Base-by-base conservation (phyloP, 2,329 filamentous ascomycete genomes). In the Penicillium occitanis region DNA sequence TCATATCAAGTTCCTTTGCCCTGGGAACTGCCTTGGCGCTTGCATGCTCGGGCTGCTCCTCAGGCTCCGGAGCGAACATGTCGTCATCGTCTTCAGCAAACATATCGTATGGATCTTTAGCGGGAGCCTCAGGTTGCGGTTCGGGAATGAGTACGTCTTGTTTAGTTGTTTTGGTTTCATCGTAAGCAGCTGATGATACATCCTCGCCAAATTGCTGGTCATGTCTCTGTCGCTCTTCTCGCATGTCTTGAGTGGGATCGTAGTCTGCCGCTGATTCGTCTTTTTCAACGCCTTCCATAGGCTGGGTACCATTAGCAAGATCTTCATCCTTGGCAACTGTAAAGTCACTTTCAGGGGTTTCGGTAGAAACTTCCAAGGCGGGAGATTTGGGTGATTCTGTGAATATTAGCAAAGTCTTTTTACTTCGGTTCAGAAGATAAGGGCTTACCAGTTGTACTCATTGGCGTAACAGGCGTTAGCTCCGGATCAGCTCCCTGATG, bases 181-280 rank as follows among this genome's bases (percentile, higher is more conserved):
- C 84, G 70, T 89, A 88, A 30, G 83, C 81, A 61, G 81, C 79
- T 17, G 86, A 83, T 3, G 82, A 78, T 61, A 86, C 73, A 46
- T 86, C 84, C 65, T 66, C 58, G 7, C 86, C 85, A 67, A 87
- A 84, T 67, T 88, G 86, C 71, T 87, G 83, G 70, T 89, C 88
- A 72, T 91, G 88, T 65, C 90, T 87, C 67, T 87, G 84, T 72
- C 88, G 87, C 71, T 97, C 93, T 76, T 96, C 91, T 75, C 90
- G 85, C 91, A 94, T 95, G 74, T 97, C 93, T 70, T 89, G 84
- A 1, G 89, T 95, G 1, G 93, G 93, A 74, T 97, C 92, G 75
- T 97, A 97, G 77, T 97, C 92, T 67, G 92, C 93, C 55, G 93
- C 93, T n/a, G 93, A 97, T 5, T 90, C 92, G 72, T 95, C 90